Evolutionary conservation across 2,329 filamentous ascomycete species (phyloP), one percentile per base, ranked within the genome.

Genomic region (Microcyclospora tardicrescens): DNA sequence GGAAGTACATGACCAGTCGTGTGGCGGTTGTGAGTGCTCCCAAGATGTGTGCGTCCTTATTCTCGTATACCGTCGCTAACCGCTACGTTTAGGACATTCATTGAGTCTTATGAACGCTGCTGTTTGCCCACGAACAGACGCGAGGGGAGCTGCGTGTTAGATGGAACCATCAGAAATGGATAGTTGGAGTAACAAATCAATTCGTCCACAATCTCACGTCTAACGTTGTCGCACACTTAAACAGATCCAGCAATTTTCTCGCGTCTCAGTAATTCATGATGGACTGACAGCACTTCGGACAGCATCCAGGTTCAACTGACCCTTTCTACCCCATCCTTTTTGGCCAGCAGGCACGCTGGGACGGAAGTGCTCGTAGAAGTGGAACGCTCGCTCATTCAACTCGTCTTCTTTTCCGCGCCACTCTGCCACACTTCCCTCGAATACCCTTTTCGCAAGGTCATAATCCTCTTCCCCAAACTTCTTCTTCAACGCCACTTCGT

Each of bases 1-100:
- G 43, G 34, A 53, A 56, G 44, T 58, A 52, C 37, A 55, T 57
- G 50, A 47, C 50, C 31, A 39, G 45, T 13, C 68, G 78, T 48
- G 75, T 80, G 38, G 63, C 44, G 9, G 37, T 47, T 8, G 43
- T 46, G 13, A 50, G 30, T 32, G 4, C 10, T 10, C 30, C 19
- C 4, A 24, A 24, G 4, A 4, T 24, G 8, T 8, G 19, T 24
- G 19, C 19, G 19, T 4, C 19, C 19, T 4, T 8, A 24, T 24
- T 24, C 8, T 24, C 19, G 8, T 5, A 8, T 8, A 24, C 8
- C 19, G 4, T 24, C 8, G 19, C 19, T 24, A 24, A 24, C 8
- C 5, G 19, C 19, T 24, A 8, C 19, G 4, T 24, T 24, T 24
- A 24, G 19, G 19, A 24, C 19, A 24, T 24, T 24, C 19, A 24